Evolutionary conservation across 1,284 basidiomycete genomes (phyloP).

Genomic region (Hemileia vastatrix): DNA sequence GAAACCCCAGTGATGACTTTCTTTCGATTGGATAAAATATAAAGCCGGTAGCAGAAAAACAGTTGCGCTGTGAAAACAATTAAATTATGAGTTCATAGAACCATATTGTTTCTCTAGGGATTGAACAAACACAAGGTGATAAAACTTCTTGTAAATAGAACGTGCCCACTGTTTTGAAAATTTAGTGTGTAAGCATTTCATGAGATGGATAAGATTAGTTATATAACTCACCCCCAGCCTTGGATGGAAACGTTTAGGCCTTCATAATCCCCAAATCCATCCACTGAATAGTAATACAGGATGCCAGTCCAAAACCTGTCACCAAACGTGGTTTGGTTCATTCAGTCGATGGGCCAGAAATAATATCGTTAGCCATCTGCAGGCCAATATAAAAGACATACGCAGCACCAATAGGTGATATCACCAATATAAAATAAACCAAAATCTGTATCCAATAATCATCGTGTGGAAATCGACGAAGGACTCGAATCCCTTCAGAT

Average conservation of each 20-base stretch:
- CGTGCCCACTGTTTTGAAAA: not conserved
- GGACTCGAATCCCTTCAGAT: constrained; percentile 13
- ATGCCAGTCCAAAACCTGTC: not conserved
- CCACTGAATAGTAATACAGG: not conserved
- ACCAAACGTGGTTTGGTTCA: too few relatives aligned
- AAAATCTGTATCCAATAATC: too few relatives aligned
- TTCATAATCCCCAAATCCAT: not conserved
- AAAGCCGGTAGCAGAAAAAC: not conserved
- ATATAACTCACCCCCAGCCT: not conserved
- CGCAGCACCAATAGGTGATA: too few relatives aligned
- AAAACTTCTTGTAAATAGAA: not conserved
- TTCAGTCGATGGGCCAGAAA: too few relatives aligned
- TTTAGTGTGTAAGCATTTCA: too few relatives aligned
- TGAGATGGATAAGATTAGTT: not conserved
- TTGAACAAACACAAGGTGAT: not conserved
- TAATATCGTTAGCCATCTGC: too few relatives aligned
- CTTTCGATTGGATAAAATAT: not conserved
- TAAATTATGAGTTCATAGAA: not conserved
- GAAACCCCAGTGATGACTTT: not conserved
- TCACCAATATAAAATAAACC: too few relatives aligned
- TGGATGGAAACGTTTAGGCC: not conserved
- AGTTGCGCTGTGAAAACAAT: not conserved
- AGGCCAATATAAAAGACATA: too few relatives aligned
- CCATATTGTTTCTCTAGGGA: not conserved
- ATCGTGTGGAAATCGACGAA: constrained; percentile 20